Base-by-base conservation (phyloP, 441 rosid genomes). In the Populus hybrid region DNA sequence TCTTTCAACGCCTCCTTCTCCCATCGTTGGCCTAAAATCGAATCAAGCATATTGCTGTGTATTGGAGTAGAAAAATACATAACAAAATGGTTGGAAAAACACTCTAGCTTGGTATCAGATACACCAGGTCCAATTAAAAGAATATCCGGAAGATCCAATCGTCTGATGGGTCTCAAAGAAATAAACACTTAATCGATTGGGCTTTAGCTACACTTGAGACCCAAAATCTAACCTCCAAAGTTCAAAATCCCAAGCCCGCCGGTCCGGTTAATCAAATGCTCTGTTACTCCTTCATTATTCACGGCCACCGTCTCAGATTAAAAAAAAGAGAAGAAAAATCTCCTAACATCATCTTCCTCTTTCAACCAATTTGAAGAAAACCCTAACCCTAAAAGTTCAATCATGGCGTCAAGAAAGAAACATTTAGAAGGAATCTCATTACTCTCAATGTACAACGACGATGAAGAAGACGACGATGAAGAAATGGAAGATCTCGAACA, bases 401-500 rank as follows among this genome's bases (percentile, higher is more conserved):
- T 73, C 59, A 94, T 96, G 99, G 91, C 94, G 73, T 83, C 98
- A 67, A 89, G 82, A 82, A 88, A 87, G 90, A 93, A 89, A 71
- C 94, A 84, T 11, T 82, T 91, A 12, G 99, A 96, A 83, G 99
- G 99, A 74, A 96, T 96, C 69, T 90, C 90, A 50, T 85, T 93
- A 36, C 91, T 96, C 0, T 94, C 99, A n/a, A 85, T 94, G 86
- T 96, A 96, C 86, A 87, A 87, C 85, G 99, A 95, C 71, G 99
- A 92, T 74, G 98, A 24, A 24, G 24, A 24, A 24, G 24, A 24
- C 42, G 32, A 30, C 0, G 99, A 96, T 80, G 99, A 91, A 20
- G 99, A 92, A 20, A 92, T 93, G 95, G 98, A 92, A 70, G 93
- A 92, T 36, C 81, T 79, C 28, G 89, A 89, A 42, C 35, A 30